Evolutionary conservation across 192 early-diverging fungal species (phyloP).

Genomic region (Dimargaris cristalligena): DNA sequence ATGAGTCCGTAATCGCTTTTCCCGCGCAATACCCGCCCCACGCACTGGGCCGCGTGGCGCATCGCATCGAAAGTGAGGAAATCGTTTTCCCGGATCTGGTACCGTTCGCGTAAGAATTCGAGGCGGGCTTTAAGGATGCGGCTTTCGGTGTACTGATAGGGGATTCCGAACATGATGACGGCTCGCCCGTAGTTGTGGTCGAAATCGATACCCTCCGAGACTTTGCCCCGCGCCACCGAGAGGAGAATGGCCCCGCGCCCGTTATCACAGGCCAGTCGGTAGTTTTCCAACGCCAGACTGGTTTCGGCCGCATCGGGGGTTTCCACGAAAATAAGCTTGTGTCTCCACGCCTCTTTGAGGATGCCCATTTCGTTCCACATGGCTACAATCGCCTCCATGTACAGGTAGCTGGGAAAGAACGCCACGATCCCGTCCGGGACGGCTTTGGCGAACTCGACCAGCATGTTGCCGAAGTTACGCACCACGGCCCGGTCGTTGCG

Average conservation of each 20-base stretch:
- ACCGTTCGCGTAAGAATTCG: slow-evolving; percentile 87
- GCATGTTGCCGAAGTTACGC: slow-evolving; percentile 92
- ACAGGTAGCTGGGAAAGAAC: slow-evolving; percentile 97
- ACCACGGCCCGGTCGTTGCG: slow-evolving; percentile 97
- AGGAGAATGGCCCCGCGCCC: slow-evolving; percentile 93
- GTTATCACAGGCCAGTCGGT: slow-evolving; percentile 88
- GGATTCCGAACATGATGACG: slow-evolving; percentile 98
- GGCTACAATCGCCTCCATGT: slow-evolving; percentile 96
- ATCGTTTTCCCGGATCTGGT: slow-evolving; percentile 92
- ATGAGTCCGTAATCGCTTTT: slow-evolving; percentile 98
- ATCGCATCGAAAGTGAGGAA: slow-evolving; percentile 98
- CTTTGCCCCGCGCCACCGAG: slow-evolving; percentile 97
- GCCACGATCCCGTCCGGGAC: slow-evolving; percentile 95
- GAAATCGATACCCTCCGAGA: slow-evolving; percentile 99
- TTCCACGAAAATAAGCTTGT: slow-evolving; percentile 98
- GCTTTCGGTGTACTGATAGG: slow-evolving; percentile 97
- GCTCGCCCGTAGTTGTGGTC: slow-evolving; percentile 99
- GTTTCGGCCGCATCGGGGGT: slow-evolving; percentile 98
- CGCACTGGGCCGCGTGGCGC: slow-evolving; percentile 97
- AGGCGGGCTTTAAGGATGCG: slow-evolving; percentile 88
- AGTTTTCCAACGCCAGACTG: slow-evolving; percentile 85
- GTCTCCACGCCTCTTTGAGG: slow-evolving; percentile 82
- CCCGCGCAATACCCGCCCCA: slow-evolving; percentile 90
- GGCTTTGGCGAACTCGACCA: slow-evolving; percentile 83
- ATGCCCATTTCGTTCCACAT: slow-evolving; percentile 98